Percentiles rank a stretch among this genome's conserved stretches.
Evolutionary conservation across 441 rosid genomes (phyloP).

Genomic region (Rhodomyrtus psidioides): DNA sequence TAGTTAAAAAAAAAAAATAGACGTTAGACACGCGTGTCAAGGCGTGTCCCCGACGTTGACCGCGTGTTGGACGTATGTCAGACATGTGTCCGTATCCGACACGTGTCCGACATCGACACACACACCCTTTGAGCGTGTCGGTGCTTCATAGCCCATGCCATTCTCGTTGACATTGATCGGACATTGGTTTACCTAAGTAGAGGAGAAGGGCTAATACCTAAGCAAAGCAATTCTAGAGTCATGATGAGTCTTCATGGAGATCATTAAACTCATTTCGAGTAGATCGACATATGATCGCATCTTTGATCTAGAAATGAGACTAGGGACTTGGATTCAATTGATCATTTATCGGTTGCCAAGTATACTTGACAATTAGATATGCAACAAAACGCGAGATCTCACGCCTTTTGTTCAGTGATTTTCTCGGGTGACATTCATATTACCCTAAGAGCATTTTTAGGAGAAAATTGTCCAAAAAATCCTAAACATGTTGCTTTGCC

Average conservation of each 20-base stretch:
- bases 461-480: too few species aligned
- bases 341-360: background rate
- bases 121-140: too few species aligned
- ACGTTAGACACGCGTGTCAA: too few species aligned
- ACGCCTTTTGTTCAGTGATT: background rate
- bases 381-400: background rate
- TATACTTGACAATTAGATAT: background rate
- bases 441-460: background rate
- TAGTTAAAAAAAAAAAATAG: too few species aligned
- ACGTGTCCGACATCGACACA: too few species aligned
- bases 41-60: too few species aligned
- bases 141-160: too few species aligned
- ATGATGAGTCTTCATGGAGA: background rate
- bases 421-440: background rate
- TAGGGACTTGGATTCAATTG: background rate
- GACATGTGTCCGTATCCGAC: too few species aligned
- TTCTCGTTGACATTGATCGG: background rate
- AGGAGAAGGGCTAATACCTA: background rate
- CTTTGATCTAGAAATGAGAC: background rate
- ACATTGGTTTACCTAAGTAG: background rate
- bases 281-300: background rate
- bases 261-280: background rate
- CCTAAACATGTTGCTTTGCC: too few species aligned
- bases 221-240: background rate
- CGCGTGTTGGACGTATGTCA: too few species aligned